Evolutionary conservation across 2,329 filamentous ascomycete species (phyloP), one percentile per base, ranked within the genome.

Genomic region (Fusarium algeriense): DNA sequence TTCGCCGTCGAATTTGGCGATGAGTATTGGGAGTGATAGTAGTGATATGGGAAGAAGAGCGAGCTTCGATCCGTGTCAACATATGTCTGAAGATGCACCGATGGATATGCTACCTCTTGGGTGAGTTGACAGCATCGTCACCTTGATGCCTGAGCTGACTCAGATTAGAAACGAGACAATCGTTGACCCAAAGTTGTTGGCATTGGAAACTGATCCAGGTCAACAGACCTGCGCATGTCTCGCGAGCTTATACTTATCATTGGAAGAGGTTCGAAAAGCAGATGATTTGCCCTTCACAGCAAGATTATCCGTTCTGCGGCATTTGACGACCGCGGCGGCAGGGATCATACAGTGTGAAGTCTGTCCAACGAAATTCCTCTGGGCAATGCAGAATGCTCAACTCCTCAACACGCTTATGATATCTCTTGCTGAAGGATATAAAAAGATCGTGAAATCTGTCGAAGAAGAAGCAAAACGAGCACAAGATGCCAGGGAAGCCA

Each of bases 331-430:
- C 2, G 71, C 64, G 3, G 67, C 75, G 17, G 48, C 57, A 4
- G 20, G 57, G 1, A 59, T 77, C 5, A 70, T 76, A 13, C 64
- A 73, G 17, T 76, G 75, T 8, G 50, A 56, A 23, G 63, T 76
- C 2, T 76, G 75, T 23, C 75, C 75, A 1, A 75, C 70, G 0
- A 60, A 73, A 28, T 77, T 76, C 10, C 56, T 76, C 12, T 76
- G 75, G 75, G 75, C 75, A 2, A 76, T 76, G 75, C 75, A 76
- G 37, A 76, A 76, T 15, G 69, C 73, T 4, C 75, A 76, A 43
- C 55, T 76, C 1, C 64, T 77, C 3, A 76, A 75, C 14, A 77
- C 75, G 0, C 60, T 76, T 2, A 69, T 76, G 2, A 49, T 73
- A 14, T 76, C 75, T 4, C 66, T 77, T 8, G 75, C 75, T 1